Base-by-base conservation (phyloP, 768 basidiomycete species). In the Termitomyces heimii region DNA sequence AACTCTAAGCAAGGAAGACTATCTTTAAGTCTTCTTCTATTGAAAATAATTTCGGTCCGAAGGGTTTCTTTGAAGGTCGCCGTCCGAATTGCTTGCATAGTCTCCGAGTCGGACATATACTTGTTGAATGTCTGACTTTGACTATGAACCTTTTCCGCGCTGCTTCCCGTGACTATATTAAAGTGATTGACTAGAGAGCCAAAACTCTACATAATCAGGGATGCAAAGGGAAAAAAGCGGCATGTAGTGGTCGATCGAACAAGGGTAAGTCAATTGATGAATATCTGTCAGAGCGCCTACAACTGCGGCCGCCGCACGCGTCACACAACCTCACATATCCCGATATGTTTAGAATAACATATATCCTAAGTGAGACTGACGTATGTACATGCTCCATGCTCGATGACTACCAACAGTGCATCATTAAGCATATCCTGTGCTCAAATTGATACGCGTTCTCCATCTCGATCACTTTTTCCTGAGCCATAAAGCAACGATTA, bases 51-150 rank as follows among this genome's bases (percentile, higher is more conserved):
- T 47, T 51, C 22, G 35, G 46, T n/a, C 31, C 35, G 55, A 42
- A 39, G 24, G 34, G 20, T 49, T 31, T n/a, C 46, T 56, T 43
- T 46, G 54, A 37, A n/a, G 10, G 45, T 37, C 54, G 16, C 54
- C 54, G 54, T 55, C 42, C 26, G 35, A 52, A 52, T 35, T 40
- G 20, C 35, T 39, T 40, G n/a, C n/a, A n/a, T 18, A 39, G 20
- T 54, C 29, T 44, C 53, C 53, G 53, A 54, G 22, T 54, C 53
- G 53, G 53, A 54, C 20, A 35, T 14, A 10, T 26, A 35, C 48
- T 10, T 22, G 31, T 48, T 50, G 39, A 52, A 26, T 50, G 49
- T 50, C 35, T 51, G 50, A 39, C 50, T 51, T 24, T 50, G 22
- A 50, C 49, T 51, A n/a, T 14, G 22, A 49, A 34, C 22, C 12